Base-by-base conservation (phyloP, 345 rosid species). In the Camelina neglecta region DNA sequence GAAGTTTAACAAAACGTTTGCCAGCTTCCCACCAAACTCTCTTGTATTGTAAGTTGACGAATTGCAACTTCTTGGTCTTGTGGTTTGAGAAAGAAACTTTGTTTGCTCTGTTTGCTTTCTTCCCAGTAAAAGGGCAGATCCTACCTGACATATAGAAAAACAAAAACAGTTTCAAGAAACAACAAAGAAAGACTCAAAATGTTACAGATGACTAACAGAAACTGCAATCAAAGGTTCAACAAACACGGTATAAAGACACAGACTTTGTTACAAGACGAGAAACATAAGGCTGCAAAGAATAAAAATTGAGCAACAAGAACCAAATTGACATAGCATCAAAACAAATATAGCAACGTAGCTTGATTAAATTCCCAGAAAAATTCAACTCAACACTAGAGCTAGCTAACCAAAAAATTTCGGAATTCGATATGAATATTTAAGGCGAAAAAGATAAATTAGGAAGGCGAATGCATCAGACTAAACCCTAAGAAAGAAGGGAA, bases 21-120 rank as follows among this genome's bases (percentile, higher is more conserved):
- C 97, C 99, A 2, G 88, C 93, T 81, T 92, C 99, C 97, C 99
- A 95, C 99, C 97, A 95, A 29, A 92, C 76, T 79, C 45, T 90
- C 85, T 95, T 92, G 85, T 90, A 89, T 73, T 95, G 99, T 61
- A 95, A 78, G 76, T 95, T 95, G 53, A 95, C 99, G 79, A 87
- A 89, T 81, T 92, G 97, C 84, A 85, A 67, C 85, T 82, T 92
- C 84, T 82, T 95, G 2, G 99, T 90, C 96, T 88, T 95, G 89
- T 92, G 96, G 87, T 92, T 95, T 1, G 99, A 95, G 81, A 95
- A 95, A 12, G 99, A 88, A 11, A 95, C 97, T 76, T 82, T 83
- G 89, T 90, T 92, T 1, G 93, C 97, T 85, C 66, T 92, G 88
- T 92, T 95, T 12, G 99, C 83, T 65, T 85, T 95, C 90, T 92